Evolutionary conservation across 164 flowering plant species (phyloP), one percentile per base, ranked within the genome.

Genomic region (Houttuynia cordata): DNA sequence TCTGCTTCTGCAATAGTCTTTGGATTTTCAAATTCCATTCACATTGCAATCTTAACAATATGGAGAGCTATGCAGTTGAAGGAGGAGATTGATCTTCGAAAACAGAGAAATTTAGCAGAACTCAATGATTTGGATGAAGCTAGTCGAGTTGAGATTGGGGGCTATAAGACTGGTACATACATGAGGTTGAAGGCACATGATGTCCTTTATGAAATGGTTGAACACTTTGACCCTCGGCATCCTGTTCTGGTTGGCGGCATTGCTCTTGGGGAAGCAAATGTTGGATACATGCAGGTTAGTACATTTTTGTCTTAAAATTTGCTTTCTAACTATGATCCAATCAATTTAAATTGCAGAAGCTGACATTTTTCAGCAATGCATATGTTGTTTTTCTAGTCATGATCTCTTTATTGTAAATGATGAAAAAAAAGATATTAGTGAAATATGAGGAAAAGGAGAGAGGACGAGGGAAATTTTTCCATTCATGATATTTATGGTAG

Each of bases 141-240:
- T 24, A 79, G 86, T 59, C 80, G 92, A 25, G 8, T 83, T 40
- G 97, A 90, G 70, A 73, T 93, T 22, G 94, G 91, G 75, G 99
- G 99, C 8, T 91, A 80, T 66, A 82, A 81, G 65, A 82, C 97
- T 19, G 99, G 99, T 57, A 85, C 84, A 14, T 93, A 93, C 66
- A 51, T 93, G 56, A 83, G 99, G 64, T 74, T 93, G 79, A 96
- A 86, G 79, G 67, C 91, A 65, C 91, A 76, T 64, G 77, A 78
- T 75, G 91, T 93, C 68, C 96, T 96, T 24, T 91, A 25, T 71
- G 99, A 93, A 76, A 88, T 93, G 99, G 93, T 90, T 67, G 92
- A 93, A 45, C 71, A 85, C 75, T 90, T 90, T 85, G 97, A 93
- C 65, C 95, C 99, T 10, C 70, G 71, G 70, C 89, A 88, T 76